Base-by-base conservation (phyloP, 2,329 filamentous ascomycete species). In the Colletotrichum liriopes region DNA sequence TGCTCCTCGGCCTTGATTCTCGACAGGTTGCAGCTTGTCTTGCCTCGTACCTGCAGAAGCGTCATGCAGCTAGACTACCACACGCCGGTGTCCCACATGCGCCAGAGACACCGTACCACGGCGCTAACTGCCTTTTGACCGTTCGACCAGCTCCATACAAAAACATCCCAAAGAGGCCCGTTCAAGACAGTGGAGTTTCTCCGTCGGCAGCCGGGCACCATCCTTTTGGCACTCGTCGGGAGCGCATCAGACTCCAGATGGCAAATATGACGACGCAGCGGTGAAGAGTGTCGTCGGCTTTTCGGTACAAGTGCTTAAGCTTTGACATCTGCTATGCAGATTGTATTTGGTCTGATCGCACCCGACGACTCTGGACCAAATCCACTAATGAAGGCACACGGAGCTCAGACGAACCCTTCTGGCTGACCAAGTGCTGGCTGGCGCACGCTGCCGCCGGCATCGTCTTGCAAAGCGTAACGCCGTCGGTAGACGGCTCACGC, bases 21-120 rank as follows among this genome's bases (percentile, higher is more conserved):
- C 35, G 43, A 41, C 20, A 47, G 52, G 37, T 51, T 23, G 32
- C 51, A 67, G 55, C 55, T 51, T 69, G n/a, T 70, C 39, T 73
- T 75, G 60, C 73, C 70, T 73, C 72, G 72, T 74, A 76, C 75
- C 75, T 77, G 76, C 76, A 76, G 75, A 76, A 75, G 73, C 75
- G 74, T 62, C 65, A 68, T 75, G 74, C 66, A 72, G 62, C 69
- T 32, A 47, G 61, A 45, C 43, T 52, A 49, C 64, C 59, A 67
- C 43, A 35, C 43, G 49, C 52, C 71, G 66, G 55, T 60, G 73
- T 68, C 45, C 66, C 47, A 73, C 56, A 61, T 72, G 69, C 73
- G 49, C 63, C 63, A 45, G 43, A 73, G 49, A 58, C 71, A 73
- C 61, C 60, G 61, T 67, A 51, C 61, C 51, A 49, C 43, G 35